These are phyloP conservation scores for Wallacemonas sp. DNA, from an alignment of 208 protist genomes.

Conservation along the genomic window DNA sequence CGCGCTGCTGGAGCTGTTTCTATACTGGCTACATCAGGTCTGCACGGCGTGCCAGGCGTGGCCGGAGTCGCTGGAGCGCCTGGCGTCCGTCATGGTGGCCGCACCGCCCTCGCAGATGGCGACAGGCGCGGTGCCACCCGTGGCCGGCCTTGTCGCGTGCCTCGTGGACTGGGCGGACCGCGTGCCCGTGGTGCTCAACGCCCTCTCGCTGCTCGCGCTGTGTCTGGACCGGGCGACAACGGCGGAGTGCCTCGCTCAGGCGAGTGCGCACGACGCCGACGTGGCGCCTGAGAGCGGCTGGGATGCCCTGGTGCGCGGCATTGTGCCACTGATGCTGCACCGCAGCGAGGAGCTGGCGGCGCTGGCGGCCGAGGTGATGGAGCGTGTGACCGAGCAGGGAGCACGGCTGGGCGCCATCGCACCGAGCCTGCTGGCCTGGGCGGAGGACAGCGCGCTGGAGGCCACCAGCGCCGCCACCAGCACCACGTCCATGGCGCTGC, in stretches of 20 bases:
- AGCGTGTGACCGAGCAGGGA: conserved; percentile 8
- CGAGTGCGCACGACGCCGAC: no score
- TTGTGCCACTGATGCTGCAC: conserved; percentile 43
- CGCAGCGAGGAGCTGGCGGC: conserved; percentile 30
- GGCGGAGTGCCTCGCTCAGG: neutral
- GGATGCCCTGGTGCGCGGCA: conserved; percentile 14
- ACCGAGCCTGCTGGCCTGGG: conserved; percentile 15
- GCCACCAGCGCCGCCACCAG: conserved; percentile 23
- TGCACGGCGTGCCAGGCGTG: conserved; percentile 19
- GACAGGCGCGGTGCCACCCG: neutral
- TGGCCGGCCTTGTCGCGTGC: conserved; percentile 13
- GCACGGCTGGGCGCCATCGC: neutral
- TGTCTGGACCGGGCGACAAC: conserved; percentile 3
- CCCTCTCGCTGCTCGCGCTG: conserved; percentile 22
- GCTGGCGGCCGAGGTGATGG: conserved; percentile 34
- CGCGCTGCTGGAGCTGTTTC: conserved; percentile 26
- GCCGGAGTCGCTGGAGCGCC: conserved; percentile 31
- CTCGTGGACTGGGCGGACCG: conserved; percentile 30
- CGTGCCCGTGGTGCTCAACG: conserved; percentile 38
- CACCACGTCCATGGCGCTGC: conserved; percentile 18
- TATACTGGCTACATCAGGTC: conserved; percentile 38
- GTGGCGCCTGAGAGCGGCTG: neutral
- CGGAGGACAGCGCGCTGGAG: conserved; percentile 52
- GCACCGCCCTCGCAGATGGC: neutral
- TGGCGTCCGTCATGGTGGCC: conserved; percentile 5